phyloP scores from a whole-genome alignment of 345 rosid genomes.

The Microthlaspi erraticum region DNA sequence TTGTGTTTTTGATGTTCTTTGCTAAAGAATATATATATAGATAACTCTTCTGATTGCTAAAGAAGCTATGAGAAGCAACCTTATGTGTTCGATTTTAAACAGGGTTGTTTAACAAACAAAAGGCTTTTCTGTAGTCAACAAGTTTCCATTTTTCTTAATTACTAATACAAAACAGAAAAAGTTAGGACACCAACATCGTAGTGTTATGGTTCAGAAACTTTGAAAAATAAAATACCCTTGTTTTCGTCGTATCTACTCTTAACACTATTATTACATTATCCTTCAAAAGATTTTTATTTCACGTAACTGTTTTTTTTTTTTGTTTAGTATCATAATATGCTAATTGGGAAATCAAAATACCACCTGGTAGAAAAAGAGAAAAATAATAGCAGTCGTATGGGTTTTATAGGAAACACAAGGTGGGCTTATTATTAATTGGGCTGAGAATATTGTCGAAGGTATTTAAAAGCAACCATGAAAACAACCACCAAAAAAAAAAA shows the following conservation, averaged over 20 bases:
- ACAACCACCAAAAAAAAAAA: no score
- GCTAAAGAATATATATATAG: slow-evolving; percentile 28
- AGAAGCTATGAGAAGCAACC: slow-evolving; percentile 43
- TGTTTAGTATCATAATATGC: no score
- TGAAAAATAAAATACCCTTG: slow-evolving; percentile 26
- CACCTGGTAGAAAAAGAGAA: background rate
- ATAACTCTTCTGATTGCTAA: slow-evolving; percentile 28
- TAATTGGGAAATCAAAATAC: background rate
- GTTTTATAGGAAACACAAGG: no score
- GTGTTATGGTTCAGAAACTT: slow-evolving; percentile 38
- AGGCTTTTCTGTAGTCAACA: slow-evolving; percentile 29
- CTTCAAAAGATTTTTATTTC: background rate
- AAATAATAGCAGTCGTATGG: background rate
- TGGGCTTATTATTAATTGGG: no score
- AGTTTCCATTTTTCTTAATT: background rate
- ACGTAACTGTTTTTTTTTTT: no score
- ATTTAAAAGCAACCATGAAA: no score
- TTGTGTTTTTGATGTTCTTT: slow-evolving; percentile 3
- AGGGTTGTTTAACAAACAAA: slow-evolving; percentile 45
- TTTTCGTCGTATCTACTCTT: slow-evolving; percentile 15
- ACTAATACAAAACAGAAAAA: slow-evolving; percentile 24
- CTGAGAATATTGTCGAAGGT: no score
- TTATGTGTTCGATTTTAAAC: slow-evolving; percentile 31
- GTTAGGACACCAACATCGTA: slow-evolving; percentile 44
- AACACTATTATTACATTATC: background rate